A percentile compares a stretch with the other conserved stretches of the same genome.
phyloP scores from a whole-genome alignment of 2,329 filamentous ascomycete species.

The Sarocladium oryzae region DNA sequence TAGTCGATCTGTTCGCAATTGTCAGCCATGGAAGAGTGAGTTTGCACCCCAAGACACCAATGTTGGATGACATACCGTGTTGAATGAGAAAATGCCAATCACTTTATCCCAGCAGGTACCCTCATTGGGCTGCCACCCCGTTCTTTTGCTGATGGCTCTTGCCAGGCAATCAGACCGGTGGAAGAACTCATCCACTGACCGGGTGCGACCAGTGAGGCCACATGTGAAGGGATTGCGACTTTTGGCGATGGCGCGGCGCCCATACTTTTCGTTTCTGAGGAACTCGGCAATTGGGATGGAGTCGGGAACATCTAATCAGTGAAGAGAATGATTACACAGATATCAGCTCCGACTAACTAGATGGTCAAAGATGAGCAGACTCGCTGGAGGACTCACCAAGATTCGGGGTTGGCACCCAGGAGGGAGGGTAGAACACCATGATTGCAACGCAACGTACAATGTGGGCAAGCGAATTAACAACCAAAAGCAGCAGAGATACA shows the following conservation, averaged over 20 bases:
- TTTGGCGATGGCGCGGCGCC: constrained; percentile 54
- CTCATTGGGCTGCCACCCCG: constrained; percentile 62
- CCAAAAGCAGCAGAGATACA: not conserved
- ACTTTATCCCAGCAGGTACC: constrained; percentile 75
- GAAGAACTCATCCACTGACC: constrained; percentile 55
- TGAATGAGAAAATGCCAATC: constrained; percentile 62
- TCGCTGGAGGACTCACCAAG: constrained; percentile 37
- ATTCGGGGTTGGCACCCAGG: constrained; percentile 53
- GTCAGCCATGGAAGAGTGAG: not conserved
- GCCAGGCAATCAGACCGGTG: constrained; percentile 62
- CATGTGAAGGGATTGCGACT: constrained; percentile 71
- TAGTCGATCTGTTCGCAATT: constrained; percentile 17
- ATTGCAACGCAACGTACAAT: not conserved
- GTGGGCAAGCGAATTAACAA: not conserved
- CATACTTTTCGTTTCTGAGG: constrained; percentile 66
- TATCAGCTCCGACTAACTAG: not conserved
- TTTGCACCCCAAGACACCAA: not conserved
- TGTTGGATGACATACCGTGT: constrained; percentile 47
- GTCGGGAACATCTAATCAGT: constrained; percentile 54
- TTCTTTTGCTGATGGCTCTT: constrained; percentile 60
- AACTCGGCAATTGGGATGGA: constrained; percentile 70
- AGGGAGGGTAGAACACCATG: constrained; percentile 54
- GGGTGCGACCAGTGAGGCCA: constrained; percentile 63
- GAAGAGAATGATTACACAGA: not conserved
- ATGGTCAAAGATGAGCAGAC: too few species aligned